These are phyloP conservation scores for Candida germanica DNA, from an alignment of 805 yeast genomes.

Conservation along the genomic window DNA sequence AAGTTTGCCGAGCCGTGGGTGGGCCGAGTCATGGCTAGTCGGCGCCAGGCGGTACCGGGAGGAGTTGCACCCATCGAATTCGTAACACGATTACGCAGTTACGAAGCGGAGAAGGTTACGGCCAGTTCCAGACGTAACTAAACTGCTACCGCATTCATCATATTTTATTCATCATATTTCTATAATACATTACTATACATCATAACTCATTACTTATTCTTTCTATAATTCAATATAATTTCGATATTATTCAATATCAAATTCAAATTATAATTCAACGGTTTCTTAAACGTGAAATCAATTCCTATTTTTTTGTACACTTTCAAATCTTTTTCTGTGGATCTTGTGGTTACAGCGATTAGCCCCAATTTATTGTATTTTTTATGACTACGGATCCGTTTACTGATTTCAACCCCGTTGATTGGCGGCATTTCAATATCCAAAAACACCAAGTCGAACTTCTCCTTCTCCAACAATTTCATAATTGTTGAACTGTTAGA, in stretches of 20 bases:
- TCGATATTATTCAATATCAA: slow-evolving; percentile 15
- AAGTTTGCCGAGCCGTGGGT: too few species aligned
- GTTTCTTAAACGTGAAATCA: slow-evolving; percentile 41
- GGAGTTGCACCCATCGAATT: too few species aligned
- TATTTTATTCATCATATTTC: not conserved
- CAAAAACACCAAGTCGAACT: slow-evolving; percentile 33
- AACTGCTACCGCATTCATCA: not conserved
- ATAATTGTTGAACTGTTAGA: slow-evolving; percentile 30
- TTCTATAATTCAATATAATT: slow-evolving; percentile 13
- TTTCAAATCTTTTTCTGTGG: slow-evolving; percentile 24
- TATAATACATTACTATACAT: slow-evolving; percentile 8
- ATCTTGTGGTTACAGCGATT: slow-evolving; percentile 42
- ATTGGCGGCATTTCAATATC: slow-evolving; percentile 47
- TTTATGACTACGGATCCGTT: slow-evolving; percentile 12
- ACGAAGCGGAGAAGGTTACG: not conserved
- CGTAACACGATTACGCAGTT: too few species aligned
- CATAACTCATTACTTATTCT: slow-evolving; percentile 10
- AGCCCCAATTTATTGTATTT: slow-evolving; percentile 23
- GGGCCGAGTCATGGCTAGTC: too few species aligned
- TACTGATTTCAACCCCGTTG: slow-evolving; percentile 38
- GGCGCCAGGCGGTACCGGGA: too few species aligned
- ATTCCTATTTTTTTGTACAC: slow-evolving; percentile 34
- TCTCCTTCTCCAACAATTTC: slow-evolving; percentile 13
- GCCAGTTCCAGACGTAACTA: not conserved
- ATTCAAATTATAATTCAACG: slow-evolving; percentile 24